Evolutionary conservation across 108 stramenopile species (phyloP), one percentile per base, ranked within the genome.

Genomic region (Poteriospumella lacustris): DNA sequence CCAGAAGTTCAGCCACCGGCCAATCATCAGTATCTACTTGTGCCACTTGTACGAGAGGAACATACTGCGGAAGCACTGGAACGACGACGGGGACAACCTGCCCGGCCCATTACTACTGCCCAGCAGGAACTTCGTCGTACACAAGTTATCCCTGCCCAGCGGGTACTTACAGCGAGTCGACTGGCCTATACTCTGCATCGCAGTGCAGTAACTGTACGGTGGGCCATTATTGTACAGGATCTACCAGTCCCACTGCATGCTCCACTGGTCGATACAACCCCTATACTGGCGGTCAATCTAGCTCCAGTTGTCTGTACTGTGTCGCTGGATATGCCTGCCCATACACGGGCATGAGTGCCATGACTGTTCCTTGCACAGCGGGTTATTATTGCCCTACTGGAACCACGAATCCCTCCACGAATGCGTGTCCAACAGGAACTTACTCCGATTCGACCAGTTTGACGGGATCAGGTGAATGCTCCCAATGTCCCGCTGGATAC

Each of bases 351-450:
- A 52, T 52, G 47, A 19, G 9, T 15, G 47, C 15, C 19, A 9
- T 52, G 19, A 52, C 47, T 15, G 47, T 52, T 52, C 15, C 47
- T 12, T 84, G 83, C 59, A 2, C 58, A 34, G 43, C 82, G 29
- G 88, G 88, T 1, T 78, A 85, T 42, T 89, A 82, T 68, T 87
- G 87, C 34, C 77, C 59, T 0, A 41, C 44, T 0, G 85, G 85
- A 24, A 52, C 52, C 47, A 26, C 3, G 24, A 1, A 43, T 31
- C 28, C 38, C 40, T 42, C 68, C 2, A 9, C 9, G 19, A 15
- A 52, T 52, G 19, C 15, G 15, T 52, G 47, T 52, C 47, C 47
- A 15, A 19, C 47, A 15, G 47, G 47, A 15, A 52, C 47, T 15
- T 52, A 52, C 19, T 52, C 47, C 15, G 47, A 52, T 19, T 52